Evolutionary conservation across 176 grass and related monocot genomes (phyloP).

Genomic region (Ananas comosus): DNA sequence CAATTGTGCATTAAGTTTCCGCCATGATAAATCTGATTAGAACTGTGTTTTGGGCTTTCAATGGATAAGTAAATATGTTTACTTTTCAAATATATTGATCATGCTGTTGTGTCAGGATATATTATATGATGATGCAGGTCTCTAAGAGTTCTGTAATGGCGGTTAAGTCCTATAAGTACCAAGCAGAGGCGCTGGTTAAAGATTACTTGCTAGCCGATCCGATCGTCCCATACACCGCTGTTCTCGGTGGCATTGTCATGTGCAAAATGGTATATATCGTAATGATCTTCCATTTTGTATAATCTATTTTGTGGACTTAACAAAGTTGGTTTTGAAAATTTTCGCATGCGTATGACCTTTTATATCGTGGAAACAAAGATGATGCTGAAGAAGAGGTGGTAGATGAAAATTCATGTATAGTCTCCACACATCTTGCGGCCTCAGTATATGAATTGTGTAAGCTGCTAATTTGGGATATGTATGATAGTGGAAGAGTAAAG

Average conservation of each 20-base stretch:
- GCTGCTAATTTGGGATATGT: not conserved
- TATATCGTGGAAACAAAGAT: not conserved
- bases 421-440: not conserved
- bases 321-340: not conserved
- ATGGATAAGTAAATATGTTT: not conserved
- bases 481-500: not conserved
- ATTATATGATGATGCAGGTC: conserved; percentile 19
- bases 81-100: not conserved
- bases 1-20: not conserved
- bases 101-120: not conserved
- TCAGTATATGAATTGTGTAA: not conserved
- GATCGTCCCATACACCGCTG: conserved; percentile 60
- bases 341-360: not conserved
- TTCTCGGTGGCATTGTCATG: conserved; percentile 79
- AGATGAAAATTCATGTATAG: not conserved
- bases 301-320: not conserved
- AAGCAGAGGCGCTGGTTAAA: conserved; percentile 69
- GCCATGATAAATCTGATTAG: not conserved
- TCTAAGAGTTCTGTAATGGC: conserved; percentile 36
- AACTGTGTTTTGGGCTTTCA: not conserved
- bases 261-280: conserved; percentile 68
- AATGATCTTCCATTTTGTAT: not conserved
- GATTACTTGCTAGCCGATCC: conserved; percentile 86
- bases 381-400: not conserved
- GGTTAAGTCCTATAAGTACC: conserved; percentile 58